Evolutionary conservation across 2,329 filamentous ascomycete genomes (phyloP).

Genomic region (Fusarium sp.): DNA sequence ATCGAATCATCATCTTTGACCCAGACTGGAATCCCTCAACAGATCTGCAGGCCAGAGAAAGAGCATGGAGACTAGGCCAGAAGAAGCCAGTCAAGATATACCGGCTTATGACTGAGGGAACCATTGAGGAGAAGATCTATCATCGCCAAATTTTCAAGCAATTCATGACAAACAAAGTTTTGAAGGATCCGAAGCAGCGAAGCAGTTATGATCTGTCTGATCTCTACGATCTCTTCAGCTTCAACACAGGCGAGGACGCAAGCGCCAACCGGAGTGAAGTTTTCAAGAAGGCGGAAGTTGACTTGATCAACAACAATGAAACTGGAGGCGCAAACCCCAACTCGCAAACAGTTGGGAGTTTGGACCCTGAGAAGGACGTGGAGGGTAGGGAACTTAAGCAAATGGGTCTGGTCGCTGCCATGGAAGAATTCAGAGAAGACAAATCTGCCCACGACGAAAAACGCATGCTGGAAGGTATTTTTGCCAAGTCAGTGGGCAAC

Average conservation of each 20-base stretch:
- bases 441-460: slow-evolving; percentile 70
- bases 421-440: slow-evolving; percentile 72
- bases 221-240: slow-evolving; percentile 89
- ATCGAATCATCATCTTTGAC: slow-evolving; percentile 97
- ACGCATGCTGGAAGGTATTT: slow-evolving; percentile 88
- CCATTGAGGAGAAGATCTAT: slow-evolving; percentile 99
- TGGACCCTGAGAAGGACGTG: slow-evolving; percentile 17
- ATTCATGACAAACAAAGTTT: slow-evolving; percentile 94
- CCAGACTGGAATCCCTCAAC: slow-evolving; percentile 99
- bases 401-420: slow-evolving; percentile 70
- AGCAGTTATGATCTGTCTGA: slow-evolving; percentile 92
- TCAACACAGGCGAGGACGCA: slow-evolving; percentile 62
- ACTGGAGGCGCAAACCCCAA: slow-evolving; percentile 4
- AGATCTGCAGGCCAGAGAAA: slow-evolving; percentile 92
- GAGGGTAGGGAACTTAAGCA: slow-evolving; percentile 58
- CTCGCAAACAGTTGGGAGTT: slow-evolving; percentile 19
- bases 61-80: slow-evolving; percentile 95
- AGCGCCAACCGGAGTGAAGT: slow-evolving; percentile 84
- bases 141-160: slow-evolving; percentile 99
- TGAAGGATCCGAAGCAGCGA: slow-evolving; percentile 93
- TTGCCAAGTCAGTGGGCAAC: slow-evolving; percentile 88
- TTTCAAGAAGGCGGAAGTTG: slow-evolving; percentile 87
- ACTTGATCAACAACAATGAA: slow-evolving; percentile 37
- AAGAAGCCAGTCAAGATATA: slow-evolving; percentile 97
- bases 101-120: slow-evolving; percentile 96